A percentile compares a stretch with the other conserved stretches of the same genome.
These are phyloP conservation scores for Euphorbia corollata DNA, from an alignment of 441 rosid genomes.

Conservation along the genomic window DNA sequence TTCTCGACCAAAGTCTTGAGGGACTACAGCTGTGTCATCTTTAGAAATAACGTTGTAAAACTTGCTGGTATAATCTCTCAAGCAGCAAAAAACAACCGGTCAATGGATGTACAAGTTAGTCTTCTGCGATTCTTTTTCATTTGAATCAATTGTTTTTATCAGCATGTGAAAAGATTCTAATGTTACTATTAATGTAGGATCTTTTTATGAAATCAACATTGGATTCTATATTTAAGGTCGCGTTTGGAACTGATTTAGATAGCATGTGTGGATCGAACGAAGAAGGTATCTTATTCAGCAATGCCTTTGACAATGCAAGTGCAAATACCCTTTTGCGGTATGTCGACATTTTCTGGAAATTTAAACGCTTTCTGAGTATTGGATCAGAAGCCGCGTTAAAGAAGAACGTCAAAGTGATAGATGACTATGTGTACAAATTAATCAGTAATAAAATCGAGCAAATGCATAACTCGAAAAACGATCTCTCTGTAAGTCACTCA, in stretches of 20 bases:
- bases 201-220: conserved; percentile 48
- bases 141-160: background rate
- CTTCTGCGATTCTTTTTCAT: background rate
- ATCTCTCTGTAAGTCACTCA: conserved; percentile 30
- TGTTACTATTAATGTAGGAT: conserved; percentile 23
- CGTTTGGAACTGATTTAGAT: conserved; percentile 43
- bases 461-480: conserved; percentile 24
- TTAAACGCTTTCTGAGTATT: conserved; percentile 37
- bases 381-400: conserved; percentile 43
- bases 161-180: too few species aligned
- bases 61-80: conserved; percentile 34
- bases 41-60: conserved; percentile 32
- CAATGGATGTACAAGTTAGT: conserved; percentile 44
- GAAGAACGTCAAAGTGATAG: conserved; percentile 30
- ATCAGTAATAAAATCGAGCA: conserved; percentile 38
- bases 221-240: conserved; percentile 46
- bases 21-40: conserved; percentile 39
- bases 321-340: conserved; percentile 39
- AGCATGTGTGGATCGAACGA: conserved; percentile 44
- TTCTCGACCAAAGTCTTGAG: conserved; percentile 44
- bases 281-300: conserved; percentile 31
- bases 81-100: conserved; percentile 31
- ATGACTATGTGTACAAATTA: conserved; percentile 39
- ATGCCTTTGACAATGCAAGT: conserved; percentile 50
- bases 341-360: conserved; percentile 37